Percentiles rank a stretch among this genome's conserved stretches.
Evolutionary conservation across 1,139 yeast genomes (phyloP).

Genomic region (Saccharomyces hybrid): DNA sequence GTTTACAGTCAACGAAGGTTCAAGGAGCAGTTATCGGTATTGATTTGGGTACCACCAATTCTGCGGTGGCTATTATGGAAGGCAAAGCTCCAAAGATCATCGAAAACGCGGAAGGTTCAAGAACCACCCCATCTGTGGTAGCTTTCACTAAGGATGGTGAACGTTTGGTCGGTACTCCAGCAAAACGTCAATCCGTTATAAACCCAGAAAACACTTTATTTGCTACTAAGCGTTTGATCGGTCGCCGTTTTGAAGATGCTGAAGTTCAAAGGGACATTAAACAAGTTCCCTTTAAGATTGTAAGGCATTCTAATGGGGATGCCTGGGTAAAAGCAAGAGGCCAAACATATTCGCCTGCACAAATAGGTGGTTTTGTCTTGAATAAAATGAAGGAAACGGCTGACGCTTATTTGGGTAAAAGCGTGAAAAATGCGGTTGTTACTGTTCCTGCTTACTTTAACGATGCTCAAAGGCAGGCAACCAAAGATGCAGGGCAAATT

Average conservation of each 20-base stretch:
- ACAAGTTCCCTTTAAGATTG: slow-evolving; percentile 95
- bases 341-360: slow-evolving; percentile 90
- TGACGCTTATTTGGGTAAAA: slow-evolving; percentile 80
- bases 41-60: slow-evolving; percentile 98
- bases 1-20: slow-evolving; percentile 44
- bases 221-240: slow-evolving; percentile 97
- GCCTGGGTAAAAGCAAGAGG: slow-evolving; percentile 99
- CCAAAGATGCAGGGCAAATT: slow-evolving; percentile 97
- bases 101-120: slow-evolving; percentile 97
- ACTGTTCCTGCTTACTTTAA: slow-evolving; percentile 98
- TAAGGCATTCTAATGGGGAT: slow-evolving; percentile 94
- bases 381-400: slow-evolving; percentile 95
- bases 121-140: slow-evolving; percentile 98
- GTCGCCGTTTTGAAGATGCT: slow-evolving; percentile 92
- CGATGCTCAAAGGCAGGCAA: slow-evolving; percentile 98
- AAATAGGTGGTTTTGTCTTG: slow-evolving; percentile 93
- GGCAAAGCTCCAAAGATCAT: slow-evolving; percentile 95
- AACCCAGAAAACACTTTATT: slow-evolving; percentile 97
- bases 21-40: slow-evolving; percentile 82
- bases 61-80: slow-evolving; percentile 98
- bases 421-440: slow-evolving; percentile 85
- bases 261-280: slow-evolving; percentile 96
- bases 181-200: slow-evolving; percentile 98
- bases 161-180: slow-evolving; percentile 95
- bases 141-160: slow-evolving; percentile 97